Evolutionary conservation across 2,329 filamentous ascomycete genomes (phyloP).

Genomic region (Trichoderma breve): DNA sequence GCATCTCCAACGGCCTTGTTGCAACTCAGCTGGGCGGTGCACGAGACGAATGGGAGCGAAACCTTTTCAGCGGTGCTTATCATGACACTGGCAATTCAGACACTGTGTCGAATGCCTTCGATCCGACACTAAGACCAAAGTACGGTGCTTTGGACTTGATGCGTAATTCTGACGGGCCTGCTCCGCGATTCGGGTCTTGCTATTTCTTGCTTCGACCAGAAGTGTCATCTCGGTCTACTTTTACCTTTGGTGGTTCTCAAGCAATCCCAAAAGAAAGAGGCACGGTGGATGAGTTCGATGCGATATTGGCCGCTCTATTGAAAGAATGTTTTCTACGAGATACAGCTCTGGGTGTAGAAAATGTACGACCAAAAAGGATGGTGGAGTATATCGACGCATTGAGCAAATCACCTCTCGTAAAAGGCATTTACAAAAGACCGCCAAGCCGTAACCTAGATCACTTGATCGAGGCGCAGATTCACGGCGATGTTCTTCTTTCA

Average conservation of each 20-base stretch:
- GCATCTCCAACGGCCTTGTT: conserved; percentile 26
- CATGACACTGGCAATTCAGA: not conserved
- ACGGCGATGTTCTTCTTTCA: conserved; percentile 23
- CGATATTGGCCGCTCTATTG: conserved; percentile 22
- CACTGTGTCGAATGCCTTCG: not conserved
- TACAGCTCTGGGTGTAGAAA: conserved; percentile 20
- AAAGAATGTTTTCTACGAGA: conserved; percentile 26
- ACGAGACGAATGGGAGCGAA: conserved; percentile 22
- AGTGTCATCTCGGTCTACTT: conserved; percentile 21
- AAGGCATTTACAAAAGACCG: not conserved
- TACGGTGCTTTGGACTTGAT: conserved; percentile 26
- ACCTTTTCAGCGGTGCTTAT: conserved; percentile 12
- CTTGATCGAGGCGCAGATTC: conserved; percentile 26
- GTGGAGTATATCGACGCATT: conserved; percentile 13
- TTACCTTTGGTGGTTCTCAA: conserved; percentile 25
- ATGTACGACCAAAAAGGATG: conserved; percentile 19
- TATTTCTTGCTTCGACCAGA: conserved; percentile 23
- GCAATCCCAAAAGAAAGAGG: conserved; percentile 21
- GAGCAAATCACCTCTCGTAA: not conserved
- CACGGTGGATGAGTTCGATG: conserved; percentile 23
- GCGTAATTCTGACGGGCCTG: conserved; percentile 23
- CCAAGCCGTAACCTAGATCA: conserved; percentile 25
- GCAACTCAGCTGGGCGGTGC: conserved; percentile 16
- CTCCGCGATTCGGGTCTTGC: conserved; percentile 25
- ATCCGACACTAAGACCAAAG: conserved; percentile 21